Evolutionary conservation across 2,329 filamentous ascomycete genomes (phyloP).

Genomic region (Colletotrichum navitas): DNA sequence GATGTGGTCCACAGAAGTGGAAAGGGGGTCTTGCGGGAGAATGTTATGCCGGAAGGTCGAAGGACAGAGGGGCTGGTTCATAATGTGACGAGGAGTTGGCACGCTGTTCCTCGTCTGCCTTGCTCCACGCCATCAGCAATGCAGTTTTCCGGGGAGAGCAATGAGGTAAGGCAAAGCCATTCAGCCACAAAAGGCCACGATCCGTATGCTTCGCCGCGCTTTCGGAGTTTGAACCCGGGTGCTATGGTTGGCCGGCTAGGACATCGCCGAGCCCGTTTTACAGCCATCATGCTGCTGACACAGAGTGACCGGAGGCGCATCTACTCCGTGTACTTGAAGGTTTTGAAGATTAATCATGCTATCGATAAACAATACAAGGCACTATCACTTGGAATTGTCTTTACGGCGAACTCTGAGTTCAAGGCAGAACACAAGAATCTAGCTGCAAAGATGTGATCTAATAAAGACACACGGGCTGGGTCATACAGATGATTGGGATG

Average conservation of each 20-base stretch:
- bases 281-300: background rate
- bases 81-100: slow-evolving; percentile 4
- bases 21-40: background rate
- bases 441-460: slow-evolving; percentile 7
- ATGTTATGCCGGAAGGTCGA: background rate
- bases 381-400: background rate
- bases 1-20: background rate
- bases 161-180: background rate
- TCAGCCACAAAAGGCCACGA: background rate
- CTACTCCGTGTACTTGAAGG: too few species aligned
- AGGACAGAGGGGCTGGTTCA: slow-evolving; percentile 13
- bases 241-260: background rate
- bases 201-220: background rate
- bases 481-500: background rate
- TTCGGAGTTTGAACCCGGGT: background rate
- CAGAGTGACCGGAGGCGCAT: background rate
- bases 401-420: background rate
- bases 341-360: background rate
- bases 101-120: background rate
- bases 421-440: too few species aligned
- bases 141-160: slow-evolving; percentile 23
- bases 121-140: slow-evolving; percentile 6
- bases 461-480: slow-evolving; percentile 3
- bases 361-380: background rate
- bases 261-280: background rate